Evolutionary conservation across 768 basidiomycete species (phyloP), one percentile per base, ranked within the genome.

Genomic region (Russula emetica): DNA sequence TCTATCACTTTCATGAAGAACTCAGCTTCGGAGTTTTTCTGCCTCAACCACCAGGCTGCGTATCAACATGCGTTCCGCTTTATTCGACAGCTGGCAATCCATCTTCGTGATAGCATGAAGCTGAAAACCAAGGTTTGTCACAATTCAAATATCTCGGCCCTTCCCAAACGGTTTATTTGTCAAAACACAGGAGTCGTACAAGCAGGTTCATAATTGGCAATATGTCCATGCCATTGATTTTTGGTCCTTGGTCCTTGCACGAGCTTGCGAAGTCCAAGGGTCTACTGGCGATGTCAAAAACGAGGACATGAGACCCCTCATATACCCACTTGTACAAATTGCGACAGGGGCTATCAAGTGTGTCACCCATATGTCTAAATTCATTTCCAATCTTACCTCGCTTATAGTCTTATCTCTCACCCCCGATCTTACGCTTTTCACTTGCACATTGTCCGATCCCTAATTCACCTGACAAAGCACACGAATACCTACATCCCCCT

Each of bases 141-240:
- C 22, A 20, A 20, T 5, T 22, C 62, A 32, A 24, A 13, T 22
- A n/a, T 51, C 28, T 36, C 36, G 3, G 18, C 9, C 0, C 20
- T 13, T 40, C 10, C 36, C 40, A 30, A 20, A 13, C 38, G 16
- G 16, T 40, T 40, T 57, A 13, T 18, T 44, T 14, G 24, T 45
- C 38, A 28, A 49, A 42, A 58, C 61, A 24, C 73, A 93, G 88
- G 94, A 98, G 69, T 86, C 92, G 10, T 95, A 90, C 77, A 88
- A 88, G 74, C 87, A 90, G 70, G 96, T 99, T 24, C 97, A 99
- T 76, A 99, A 98, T 76, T 99, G 97, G 97, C 97, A 98, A 76
- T 98, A 88, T 69, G 90, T 88, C 2, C 97, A 99, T 73, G 92
- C 86, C 63, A 78, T 99, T 67, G 97, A 99, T 78, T 98, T 98